Percentiles rank a stretch among this genome's conserved stretches.
These are phyloP conservation scores for Mycena olivaceomarginata DNA, from an alignment of 768 basidiomycete species.

Conservation along the genomic window DNA sequence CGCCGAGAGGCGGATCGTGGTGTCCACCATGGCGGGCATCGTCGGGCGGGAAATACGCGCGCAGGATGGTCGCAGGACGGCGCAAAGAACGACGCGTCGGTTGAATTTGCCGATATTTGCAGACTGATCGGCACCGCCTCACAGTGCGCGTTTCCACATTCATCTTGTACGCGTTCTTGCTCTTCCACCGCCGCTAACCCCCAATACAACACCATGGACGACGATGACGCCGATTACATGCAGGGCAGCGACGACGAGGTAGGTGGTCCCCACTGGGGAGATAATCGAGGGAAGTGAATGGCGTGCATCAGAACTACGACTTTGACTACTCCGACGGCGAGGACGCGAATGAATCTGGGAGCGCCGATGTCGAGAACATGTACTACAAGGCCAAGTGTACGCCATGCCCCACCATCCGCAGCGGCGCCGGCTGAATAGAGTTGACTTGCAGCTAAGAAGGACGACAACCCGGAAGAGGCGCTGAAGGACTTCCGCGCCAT, in stretches of 20 bases:
- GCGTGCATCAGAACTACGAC: slow-evolving; percentile 84
- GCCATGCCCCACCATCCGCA: slow-evolving; percentile 48
- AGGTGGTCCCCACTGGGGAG: background rate
- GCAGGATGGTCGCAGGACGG: background rate
- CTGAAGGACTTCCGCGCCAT: slow-evolving; percentile 93
- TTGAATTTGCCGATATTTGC: background rate
- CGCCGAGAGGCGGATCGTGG: slow-evolving; percentile 21
- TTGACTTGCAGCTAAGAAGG: slow-evolving; percentile 85
- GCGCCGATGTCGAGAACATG: slow-evolving; percentile 96
- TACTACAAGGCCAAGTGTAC: slow-evolving; percentile 98
- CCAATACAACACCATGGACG: slow-evolving; percentile 77
- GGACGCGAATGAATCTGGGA: slow-evolving; percentile 86
- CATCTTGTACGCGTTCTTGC: background rate
- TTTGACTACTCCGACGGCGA: slow-evolving; percentile 98
- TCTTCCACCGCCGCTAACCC: background rate
- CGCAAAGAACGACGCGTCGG: slow-evolving; percentile 28
- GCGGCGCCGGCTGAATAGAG: slow-evolving; percentile 26
- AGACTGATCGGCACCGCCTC: slow-evolving; percentile 2
- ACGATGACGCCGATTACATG: slow-evolving; percentile 97
- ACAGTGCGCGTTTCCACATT: background rate
- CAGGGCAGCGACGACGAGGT: slow-evolving; percentile 93
- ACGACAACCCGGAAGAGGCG: slow-evolving; percentile 94
- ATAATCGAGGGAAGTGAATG: slow-evolving; percentile 33
- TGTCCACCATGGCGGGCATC: slow-evolving; percentile 33
- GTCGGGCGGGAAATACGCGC: background rate